Base-by-base conservation (phyloP, 495 filamentous ascomycete species). In the Letharia columbiana region DNA sequence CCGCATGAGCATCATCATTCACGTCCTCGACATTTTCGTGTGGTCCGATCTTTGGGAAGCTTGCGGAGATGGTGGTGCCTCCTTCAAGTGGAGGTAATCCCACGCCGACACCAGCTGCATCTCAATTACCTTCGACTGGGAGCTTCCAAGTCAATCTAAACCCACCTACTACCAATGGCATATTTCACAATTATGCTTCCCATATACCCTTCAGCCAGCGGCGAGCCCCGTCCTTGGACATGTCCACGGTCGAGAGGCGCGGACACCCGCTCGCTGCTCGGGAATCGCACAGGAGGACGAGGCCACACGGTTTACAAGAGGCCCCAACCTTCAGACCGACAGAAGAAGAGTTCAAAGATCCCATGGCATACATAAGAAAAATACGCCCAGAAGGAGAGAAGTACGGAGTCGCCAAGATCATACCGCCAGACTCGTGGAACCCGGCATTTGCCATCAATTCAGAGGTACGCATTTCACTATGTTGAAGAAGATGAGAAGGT, bases 391-490 rank as follows among this genome's bases (percentile, higher is more conserved):
- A 96, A 71, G 94, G 89, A 23, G 79, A 75, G 62, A 85, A 91
- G 71, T 99, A 90, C 75, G 94, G 94, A 41, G 87, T 98, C 50
- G 91, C 90, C 81, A 93, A 97, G 77, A 89, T 99, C 67, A 89
- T 98, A 65, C 94, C 95, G 17, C 94, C 94, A 15, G 89, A 93
- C 63, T 85, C 82, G 42, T 99, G 94, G 94, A 92, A 95, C 66
- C 94, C 94, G 20, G 80, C 88, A 54, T 98, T 99, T 72, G 92
- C 92, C 17, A 91, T 99, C 72, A 92, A 99, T 77, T 97, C 94
- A 23, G 91, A 97, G 87, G 93, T 97, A 80, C 72, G 86, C 77
- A 62, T 6, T 45, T 61, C 60, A 58, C 18, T 28, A n/a, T 28
- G 39, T 15, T 28, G 15, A 11, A 11, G 37, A 6, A 31, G 7